phyloP scores from a whole-genome alignment of 2,329 filamentous ascomycete genomes.

The Chaetothyriales sp. region DNA sequence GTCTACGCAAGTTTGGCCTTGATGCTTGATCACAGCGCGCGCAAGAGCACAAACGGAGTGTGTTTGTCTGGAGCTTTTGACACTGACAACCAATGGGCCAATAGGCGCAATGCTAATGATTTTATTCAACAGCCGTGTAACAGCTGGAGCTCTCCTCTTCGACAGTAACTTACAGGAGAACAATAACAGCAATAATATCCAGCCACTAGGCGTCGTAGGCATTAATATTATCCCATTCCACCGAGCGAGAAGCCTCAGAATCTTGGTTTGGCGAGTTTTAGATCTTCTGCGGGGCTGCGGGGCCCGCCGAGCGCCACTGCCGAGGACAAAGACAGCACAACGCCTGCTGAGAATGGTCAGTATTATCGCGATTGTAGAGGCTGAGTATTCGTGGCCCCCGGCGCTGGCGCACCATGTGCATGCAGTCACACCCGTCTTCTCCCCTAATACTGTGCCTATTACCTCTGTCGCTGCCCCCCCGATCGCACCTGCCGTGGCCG shows the following conservation, averaged over 20 bases:
- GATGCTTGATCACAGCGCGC: too few species aligned
- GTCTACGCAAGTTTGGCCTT: too few species aligned
- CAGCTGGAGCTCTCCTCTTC: too few species aligned
- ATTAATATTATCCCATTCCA: too few species aligned
- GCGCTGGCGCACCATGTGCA: not conserved
- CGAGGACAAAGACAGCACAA: not conserved
- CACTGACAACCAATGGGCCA: too few species aligned
- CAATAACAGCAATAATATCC: not conserved
- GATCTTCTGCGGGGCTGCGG: not conserved
- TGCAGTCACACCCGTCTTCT: not conserved
- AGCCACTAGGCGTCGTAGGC: too few species aligned
- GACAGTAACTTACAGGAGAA: too few species aligned
- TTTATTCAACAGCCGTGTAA: too few species aligned
- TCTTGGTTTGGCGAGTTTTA: constrained; percentile 17
- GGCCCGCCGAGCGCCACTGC: not conserved
- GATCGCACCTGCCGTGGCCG: not conserved
- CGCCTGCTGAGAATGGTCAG: not conserved
- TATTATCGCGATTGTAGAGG: not conserved
- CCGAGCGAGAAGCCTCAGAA: too few species aligned
- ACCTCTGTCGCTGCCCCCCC: not conserved
- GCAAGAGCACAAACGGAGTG: too few species aligned
- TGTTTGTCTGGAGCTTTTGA: too few species aligned
- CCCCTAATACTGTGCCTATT: not conserved
- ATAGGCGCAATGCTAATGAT: too few species aligned
- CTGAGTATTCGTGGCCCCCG: not conserved